Evolutionary conservation across 345 rosid genomes (phyloP), one percentile per base, ranked within the genome.

Genomic region (Capsella bursapastoris): DNA sequence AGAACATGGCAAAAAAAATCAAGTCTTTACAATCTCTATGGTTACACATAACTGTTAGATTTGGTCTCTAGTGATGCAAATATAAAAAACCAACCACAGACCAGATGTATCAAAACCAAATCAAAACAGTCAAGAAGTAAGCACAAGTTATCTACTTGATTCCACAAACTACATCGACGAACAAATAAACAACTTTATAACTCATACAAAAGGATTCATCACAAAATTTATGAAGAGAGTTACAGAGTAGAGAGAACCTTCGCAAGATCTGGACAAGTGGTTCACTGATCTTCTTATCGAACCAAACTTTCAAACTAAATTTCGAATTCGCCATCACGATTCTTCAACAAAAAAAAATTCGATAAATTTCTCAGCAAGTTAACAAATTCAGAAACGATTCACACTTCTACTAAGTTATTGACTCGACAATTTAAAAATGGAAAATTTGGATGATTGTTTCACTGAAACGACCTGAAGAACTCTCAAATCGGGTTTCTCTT

Each of bases 191-290:
- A 61, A 22, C 27, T 55, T 11, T 35, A 12, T 7, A 43, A 68
- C 44, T 14, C 38, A 22, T 4, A 53, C 44, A 40, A 15, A 40
- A 50, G 40, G 32, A 52, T 13, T 58, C 22, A 75, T 9, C 10
- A 28, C 13, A 35, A 49, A 66, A 18, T 2, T 16, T 8, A 34
- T 18, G 28, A 25, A 50, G 50, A 34, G 29, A 49, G 52, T 3
- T 13, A 40, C 12, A 35, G 29, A 25, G 18, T 9, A 57, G 1
- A 64, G 62, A 73, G 10, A 90, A 90, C 98, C 88, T 88, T 74
- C 87, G 81, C 47, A 94, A 84, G 82, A 91, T 89, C 67, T 81
- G 87, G 60, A 87, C 55, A 60, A 94, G 86, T 75, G 98, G 96
- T 67, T 94, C 90, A 6, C 79, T 72, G 57, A 94, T 79, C 73